These are phyloP conservation scores for Fusarium globosum DNA, from an alignment of 2,329 filamentous ascomycete genomes.

Conservation along the genomic window DNA sequence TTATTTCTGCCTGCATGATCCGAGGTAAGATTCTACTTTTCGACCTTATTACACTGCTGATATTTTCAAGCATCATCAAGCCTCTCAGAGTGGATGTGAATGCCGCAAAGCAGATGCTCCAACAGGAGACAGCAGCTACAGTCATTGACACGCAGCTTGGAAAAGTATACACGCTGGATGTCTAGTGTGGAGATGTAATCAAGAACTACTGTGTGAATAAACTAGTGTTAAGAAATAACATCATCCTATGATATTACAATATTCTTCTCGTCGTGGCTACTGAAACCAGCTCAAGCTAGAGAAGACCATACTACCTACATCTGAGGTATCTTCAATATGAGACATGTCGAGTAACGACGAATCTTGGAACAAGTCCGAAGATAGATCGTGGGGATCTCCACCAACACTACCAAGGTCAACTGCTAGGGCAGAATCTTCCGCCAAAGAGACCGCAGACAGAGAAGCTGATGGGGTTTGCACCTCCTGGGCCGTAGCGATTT, in stretches of 20 bases:
- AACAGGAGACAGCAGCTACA: neutral
- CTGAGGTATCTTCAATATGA: neutral
- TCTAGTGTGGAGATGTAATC: neutral
- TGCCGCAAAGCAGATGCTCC: neutral
- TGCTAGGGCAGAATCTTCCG: too few species aligned
- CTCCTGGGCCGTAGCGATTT: rapidly evolving
- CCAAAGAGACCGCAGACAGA: neutral
- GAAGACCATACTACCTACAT: neutral
- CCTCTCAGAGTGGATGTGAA: neutral
- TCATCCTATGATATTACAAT: neutral
- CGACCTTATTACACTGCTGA: neutral
- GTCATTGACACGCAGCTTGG: neutral
- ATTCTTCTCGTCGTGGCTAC: neutral
- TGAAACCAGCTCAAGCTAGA: neutral
- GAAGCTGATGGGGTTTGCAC: neutral
- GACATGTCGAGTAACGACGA: neutral
- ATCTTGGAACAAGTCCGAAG: neutral
- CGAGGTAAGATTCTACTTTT: neutral
- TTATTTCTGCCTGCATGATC: neutral
- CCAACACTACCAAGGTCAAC: neutral
- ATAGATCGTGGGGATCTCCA: neutral
- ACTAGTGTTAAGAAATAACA: too few species aligned
- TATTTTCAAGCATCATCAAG: neutral
- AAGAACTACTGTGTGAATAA: neutral
- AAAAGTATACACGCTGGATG: neutral